Conservation (phyloP, 352 stramenopile species). For the Paralagenidium karlingii region DNA sequence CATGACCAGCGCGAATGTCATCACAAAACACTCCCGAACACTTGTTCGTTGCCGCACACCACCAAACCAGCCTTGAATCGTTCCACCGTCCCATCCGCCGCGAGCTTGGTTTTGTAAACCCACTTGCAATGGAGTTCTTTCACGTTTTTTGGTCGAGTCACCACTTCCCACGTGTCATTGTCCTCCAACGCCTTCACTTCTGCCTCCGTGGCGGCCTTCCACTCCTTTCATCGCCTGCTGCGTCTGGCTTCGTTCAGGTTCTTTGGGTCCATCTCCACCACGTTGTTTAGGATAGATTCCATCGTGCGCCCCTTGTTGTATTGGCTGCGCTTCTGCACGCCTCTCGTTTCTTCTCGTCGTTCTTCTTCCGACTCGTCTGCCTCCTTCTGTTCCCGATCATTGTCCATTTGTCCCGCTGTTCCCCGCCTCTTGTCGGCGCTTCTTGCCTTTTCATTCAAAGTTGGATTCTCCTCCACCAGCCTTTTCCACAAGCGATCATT, state of each 20-base stretch:
- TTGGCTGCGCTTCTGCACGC: background rate
- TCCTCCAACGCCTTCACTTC: background rate
- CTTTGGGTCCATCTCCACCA: background rate
- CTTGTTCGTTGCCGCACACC: background rate
- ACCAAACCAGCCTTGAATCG: background rate
- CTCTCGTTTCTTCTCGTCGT: background rate
- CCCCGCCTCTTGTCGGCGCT: background rate
- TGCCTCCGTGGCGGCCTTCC: background rate
- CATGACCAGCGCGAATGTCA: no score
- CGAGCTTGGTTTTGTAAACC: background rate
- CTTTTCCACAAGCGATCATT: no score
- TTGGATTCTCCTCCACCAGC: background rate
- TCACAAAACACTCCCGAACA: no score
- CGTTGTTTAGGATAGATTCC: background rate
- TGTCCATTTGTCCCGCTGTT: background rate
- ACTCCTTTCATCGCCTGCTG: background rate
- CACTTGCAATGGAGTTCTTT: background rate
- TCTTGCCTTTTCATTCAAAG: background rate
- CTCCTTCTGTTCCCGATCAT: background rate
- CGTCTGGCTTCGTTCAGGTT: background rate
- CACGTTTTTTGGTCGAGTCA: background rate
- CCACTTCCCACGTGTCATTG: background rate
- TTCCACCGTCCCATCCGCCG: background rate
- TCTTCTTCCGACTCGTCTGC: background rate
- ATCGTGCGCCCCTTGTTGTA: background rate